Percentiles rank a stretch among this genome's conserved stretches.
phyloP scores from a whole-genome alignment of 306 rosid species.

The Acmispon strigosus region DNA sequence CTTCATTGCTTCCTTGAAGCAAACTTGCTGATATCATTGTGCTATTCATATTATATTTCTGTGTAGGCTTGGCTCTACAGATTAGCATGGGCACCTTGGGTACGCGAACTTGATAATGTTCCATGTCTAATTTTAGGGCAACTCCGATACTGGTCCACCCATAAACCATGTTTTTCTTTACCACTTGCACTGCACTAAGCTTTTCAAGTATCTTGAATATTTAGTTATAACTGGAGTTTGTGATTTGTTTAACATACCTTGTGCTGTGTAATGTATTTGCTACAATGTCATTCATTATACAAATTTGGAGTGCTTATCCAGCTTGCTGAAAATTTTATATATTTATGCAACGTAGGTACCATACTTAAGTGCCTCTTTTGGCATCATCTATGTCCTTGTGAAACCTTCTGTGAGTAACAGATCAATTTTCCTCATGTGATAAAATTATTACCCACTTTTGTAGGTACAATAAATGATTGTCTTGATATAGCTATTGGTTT shows the following conservation, averaged over 20 bases:
- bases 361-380: conserved; percentile 65
- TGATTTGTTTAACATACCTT: too few species aligned
- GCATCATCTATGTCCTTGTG: conserved; percentile 56
- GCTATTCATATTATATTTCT: background rate
- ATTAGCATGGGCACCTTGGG: conserved; percentile 94
- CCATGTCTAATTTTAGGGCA: background rate
- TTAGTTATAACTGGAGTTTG: too few species aligned
- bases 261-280: background rate
- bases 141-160: too few species aligned
- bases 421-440: background rate
- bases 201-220: too few species aligned
- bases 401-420: conserved; percentile 61
- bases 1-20: background rate
- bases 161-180: too few species aligned
- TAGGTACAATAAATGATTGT: background rate
- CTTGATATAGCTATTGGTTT: conserved; percentile 11
- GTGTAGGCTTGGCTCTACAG: conserved; percentile 70
- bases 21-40: background rate
- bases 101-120: conserved; percentile 22
- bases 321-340: background rate
- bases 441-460: background rate
- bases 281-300: background rate
- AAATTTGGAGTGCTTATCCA: background rate
- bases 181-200: too few species aligned
- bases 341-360: conserved; percentile 53